Conservation (phyloP, 441 rosid genomes). For the Daphne laureola region DNA sequence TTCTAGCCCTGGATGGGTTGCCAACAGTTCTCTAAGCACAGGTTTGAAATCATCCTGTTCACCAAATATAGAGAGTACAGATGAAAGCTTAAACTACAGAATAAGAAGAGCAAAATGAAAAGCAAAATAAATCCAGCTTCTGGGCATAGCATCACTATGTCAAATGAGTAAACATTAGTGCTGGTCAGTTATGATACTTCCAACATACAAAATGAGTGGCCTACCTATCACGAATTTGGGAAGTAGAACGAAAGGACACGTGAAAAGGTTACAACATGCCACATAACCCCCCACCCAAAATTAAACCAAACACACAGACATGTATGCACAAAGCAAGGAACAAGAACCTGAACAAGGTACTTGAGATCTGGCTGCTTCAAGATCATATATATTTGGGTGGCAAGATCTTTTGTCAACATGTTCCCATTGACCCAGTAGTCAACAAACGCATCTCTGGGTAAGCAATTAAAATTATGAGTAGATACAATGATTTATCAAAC, state of each 20-base stretch:
- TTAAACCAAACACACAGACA: not conserved
- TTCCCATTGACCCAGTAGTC: slow-evolving; percentile 80
- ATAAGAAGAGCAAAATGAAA: not conserved
- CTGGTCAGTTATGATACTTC: too few relatives aligned
- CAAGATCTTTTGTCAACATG: slow-evolving; percentile 77
- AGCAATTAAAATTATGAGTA: slow-evolving; percentile 11
- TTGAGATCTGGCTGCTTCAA: slow-evolving; percentile 72
- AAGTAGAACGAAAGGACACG: too few relatives aligned
- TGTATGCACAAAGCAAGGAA: not conserved
- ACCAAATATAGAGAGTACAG: too few relatives aligned
- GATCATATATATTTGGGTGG: slow-evolving; percentile 72
- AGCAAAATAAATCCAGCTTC: not conserved
- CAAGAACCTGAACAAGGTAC: slow-evolving; percentile 65
- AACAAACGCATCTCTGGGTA: slow-evolving; percentile 74
- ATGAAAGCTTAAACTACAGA: slow-evolving; percentile 8
- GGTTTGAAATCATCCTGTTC: slow-evolving; percentile 91
- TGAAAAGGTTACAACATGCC: not conserved
- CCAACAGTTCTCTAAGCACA: slow-evolving; percentile 74
- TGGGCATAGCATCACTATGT: not conserved
- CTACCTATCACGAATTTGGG: too few relatives aligned
- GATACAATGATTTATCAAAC: too few relatives aligned
- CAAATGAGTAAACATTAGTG: not conserved
- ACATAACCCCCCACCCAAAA: not conserved
- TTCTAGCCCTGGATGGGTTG: slow-evolving; percentile 97
- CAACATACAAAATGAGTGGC: too few relatives aligned